Evolutionary conservation across 78 protist genomes (phyloP), one percentile per base, ranked within the genome.

Genomic region (Dictyostelium brefeldianum): DNA sequence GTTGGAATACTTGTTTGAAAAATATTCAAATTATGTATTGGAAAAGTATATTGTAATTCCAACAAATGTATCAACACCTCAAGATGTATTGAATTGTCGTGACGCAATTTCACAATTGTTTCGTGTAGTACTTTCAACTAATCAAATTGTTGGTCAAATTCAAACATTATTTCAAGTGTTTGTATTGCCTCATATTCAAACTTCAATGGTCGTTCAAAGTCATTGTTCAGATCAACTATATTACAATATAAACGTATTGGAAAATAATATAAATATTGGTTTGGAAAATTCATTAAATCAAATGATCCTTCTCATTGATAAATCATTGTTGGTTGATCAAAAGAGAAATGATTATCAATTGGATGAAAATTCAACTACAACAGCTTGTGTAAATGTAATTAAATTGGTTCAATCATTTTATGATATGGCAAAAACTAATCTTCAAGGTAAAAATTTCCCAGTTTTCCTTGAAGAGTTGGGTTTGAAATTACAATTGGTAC

Each of bases 141-240:
- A 87, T 77, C 93, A 87, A 77, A 80, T 87, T 4, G 84, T 87
- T 43, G 93, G 93, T n/a, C 93, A 87, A 14, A 65, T 87, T 31
- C 93, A 87, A 77, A 48, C 93, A n/a, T 22, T 59, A 11, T 87
- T 57, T 36, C 93, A 87, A 50, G 36, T 77, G 0, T 77, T 47
- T 77, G 93, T 87, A 0, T 51, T 65, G 36, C 93, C 93, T 48
- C 78, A 17, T 25, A 87, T 87, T 29, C 83, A 62, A 59, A 77
- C 93, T 7, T 29, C 67, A 18, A 82, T 82, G 20, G 53, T 22
- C 1, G 71, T 87, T 51, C 93, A 87, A 64, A 77, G 84, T n/a
- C 83, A 87, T n/a, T 78, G 85, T 22, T 87, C 93, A 0, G 93
- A 87, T 46, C 93, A 87, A 50, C 48, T 87, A 12, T 65, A 74